Percentiles rank a stretch among this genome's conserved stretches.
Evolutionary conservation across 805 yeast species (phyloP).

Genomic region (Starmera pachycereana): DNA sequence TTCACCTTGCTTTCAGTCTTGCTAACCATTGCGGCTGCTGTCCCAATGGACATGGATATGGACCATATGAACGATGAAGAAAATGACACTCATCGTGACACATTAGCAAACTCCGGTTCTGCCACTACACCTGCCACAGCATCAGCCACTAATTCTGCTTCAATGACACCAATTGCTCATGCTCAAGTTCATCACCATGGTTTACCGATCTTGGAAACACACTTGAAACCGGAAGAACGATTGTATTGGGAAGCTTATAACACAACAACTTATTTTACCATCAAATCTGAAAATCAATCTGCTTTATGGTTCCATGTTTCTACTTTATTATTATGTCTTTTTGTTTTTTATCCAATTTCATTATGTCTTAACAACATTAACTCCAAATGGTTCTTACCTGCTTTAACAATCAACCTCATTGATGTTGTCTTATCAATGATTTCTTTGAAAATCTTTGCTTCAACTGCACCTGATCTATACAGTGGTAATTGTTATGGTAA

Average conservation of each 20-base stretch:
- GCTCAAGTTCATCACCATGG: conserved; percentile 50
- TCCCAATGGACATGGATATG: conserved; percentile 16
- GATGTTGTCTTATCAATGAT: conserved; percentile 40
- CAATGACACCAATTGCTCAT: conserved; percentile 34
- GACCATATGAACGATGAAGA: conserved; percentile 3
- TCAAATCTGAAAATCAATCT: conserved; percentile 36
- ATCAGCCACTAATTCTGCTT: conserved; percentile 3
- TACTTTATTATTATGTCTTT: conserved; percentile 31
- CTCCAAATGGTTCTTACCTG: conserved; percentile 48
- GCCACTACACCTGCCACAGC: conserved; percentile 5
- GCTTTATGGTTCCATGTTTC: conserved; percentile 47
- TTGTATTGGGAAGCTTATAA: conserved; percentile 72
- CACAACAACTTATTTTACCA: conserved; percentile 63
- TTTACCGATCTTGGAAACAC: conserved; percentile 56
- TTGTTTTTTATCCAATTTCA: conserved; percentile 56
- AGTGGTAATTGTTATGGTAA: conserved; percentile 67
- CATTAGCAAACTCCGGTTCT: conserved; percentile 2
- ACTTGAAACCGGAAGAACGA: conserved; percentile 61
- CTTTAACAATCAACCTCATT: conserved; percentile 39
- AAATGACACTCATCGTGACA: not conserved
- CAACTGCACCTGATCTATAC: conserved; percentile 55
- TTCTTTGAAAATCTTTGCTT: conserved; percentile 45
- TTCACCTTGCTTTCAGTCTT: no score
- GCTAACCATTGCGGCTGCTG: not conserved
- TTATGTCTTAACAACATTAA: conserved; percentile 53